phyloP scores from a whole-genome alignment of 2,329 filamentous ascomycete species.

The Cladophialophora carrionii region DNA sequence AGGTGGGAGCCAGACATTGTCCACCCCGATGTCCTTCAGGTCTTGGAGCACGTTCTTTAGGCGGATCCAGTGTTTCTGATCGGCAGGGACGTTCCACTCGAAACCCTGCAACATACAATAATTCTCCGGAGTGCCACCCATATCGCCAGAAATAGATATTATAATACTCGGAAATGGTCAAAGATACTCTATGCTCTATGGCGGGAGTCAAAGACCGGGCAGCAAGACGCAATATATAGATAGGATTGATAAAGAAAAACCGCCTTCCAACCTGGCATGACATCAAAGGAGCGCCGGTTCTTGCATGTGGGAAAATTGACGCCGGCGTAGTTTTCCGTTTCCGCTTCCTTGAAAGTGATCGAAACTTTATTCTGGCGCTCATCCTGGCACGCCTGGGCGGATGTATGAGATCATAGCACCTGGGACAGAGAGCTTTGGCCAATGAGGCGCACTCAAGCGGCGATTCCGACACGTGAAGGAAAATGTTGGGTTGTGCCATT shows the following conservation, averaged over 20 bases:
- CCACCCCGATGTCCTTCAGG: slow-evolving; percentile 64
- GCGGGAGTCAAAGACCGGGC: not conserved
- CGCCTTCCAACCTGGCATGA: not conserved
- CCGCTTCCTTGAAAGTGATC: not conserved
- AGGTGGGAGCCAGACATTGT: slow-evolving; percentile 69
- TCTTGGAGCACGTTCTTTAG: slow-evolving; percentile 57
- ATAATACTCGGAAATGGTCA: not conserved
- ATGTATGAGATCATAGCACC: slow-evolving; percentile 3
- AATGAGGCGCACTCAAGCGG: not conserved
- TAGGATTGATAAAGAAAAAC: not conserved
- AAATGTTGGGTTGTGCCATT: not conserved
- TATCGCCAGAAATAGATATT: not conserved
- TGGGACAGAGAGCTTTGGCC: not conserved
- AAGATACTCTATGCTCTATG: not conserved
- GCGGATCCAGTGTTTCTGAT: slow-evolving; percentile 64
- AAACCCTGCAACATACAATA: slow-evolving; percentile 69
- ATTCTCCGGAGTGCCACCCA: slow-evolving; percentile 46
- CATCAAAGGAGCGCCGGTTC: not conserved
- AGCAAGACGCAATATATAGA: slow-evolving; percentile 1
- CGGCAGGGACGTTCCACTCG: slow-evolving; percentile 69
- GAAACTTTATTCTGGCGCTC: not conserved
- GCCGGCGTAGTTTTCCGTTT: not conserved
- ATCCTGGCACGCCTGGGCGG: not conserved
- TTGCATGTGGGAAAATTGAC: not conserved
- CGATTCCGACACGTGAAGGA: not conserved